Evolutionary conservation across 768 basidiomycete species (phyloP).

Genomic region (Amanita pseudoporphyria): DNA sequence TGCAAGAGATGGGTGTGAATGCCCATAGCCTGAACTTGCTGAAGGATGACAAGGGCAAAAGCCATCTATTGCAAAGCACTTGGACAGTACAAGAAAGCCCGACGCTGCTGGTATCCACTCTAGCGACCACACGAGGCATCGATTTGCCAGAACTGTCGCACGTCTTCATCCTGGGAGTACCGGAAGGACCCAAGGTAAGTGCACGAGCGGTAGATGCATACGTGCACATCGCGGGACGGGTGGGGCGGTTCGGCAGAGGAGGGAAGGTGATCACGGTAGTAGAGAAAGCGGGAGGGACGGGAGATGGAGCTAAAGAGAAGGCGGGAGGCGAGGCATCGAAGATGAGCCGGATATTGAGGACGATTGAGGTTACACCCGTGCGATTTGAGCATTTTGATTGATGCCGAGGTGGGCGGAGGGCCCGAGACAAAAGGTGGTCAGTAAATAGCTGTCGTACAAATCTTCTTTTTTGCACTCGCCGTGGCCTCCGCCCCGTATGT

Average conservation of each 20-base stretch:
- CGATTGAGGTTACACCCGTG: slow-evolving; percentile 34
- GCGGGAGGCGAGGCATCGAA: slow-evolving; percentile 15
- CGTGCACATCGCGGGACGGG: slow-evolving; percentile 63
- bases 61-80: slow-evolving; percentile 29
- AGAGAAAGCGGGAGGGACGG: slow-evolving; percentile 24
- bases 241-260: slow-evolving; percentile 57
- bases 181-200: slow-evolving; percentile 31
- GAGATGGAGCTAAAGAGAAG: slow-evolving; percentile 18
- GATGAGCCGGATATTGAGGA: slow-evolving; percentile 35
- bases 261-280: slow-evolving; percentile 64
- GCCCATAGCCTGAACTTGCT: slow-evolving; percentile 52
- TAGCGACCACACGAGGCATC: slow-evolving; percentile 62
- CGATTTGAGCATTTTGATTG: slow-evolving; percentile 45
- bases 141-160: slow-evolving; percentile 65
- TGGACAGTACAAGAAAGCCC: slow-evolving; percentile 37
- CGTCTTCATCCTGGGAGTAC: slow-evolving; percentile 64
- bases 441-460: neutral
- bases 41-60: slow-evolving; percentile 30
- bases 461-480: neutral
- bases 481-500: slow-evolving; percentile 1
- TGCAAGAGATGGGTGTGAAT: slow-evolving; percentile 56
- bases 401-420: neutral
- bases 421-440: neutral
- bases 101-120: slow-evolving; percentile 55
- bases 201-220: slow-evolving; percentile 48